Conservation (phyloP, 176 grass and related monocot species). For the Bromus sterilis region DNA sequence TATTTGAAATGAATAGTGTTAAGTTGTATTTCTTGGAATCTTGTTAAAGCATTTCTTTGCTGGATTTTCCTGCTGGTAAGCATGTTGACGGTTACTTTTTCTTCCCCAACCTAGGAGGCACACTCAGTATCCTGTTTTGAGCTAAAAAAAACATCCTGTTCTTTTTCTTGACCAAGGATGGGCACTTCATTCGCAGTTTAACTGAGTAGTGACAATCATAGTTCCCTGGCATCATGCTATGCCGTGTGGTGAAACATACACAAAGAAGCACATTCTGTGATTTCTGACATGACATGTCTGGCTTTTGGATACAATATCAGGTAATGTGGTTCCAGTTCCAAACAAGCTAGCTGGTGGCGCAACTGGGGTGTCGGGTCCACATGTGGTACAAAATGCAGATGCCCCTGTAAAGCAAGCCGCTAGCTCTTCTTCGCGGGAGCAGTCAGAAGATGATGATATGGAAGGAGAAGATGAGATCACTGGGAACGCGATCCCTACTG, state of each 20-base stretch:
- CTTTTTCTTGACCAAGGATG: background rate
- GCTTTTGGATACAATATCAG: conserved; percentile 21
- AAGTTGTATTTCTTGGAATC: background rate
- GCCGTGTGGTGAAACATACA: background rate
- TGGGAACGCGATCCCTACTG: conserved; percentile 55
- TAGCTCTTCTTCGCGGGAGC: conserved; percentile 69
- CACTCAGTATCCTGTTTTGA: background rate
- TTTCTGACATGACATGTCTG: conserved; percentile 4
- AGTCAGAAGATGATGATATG: conserved; percentile 81
- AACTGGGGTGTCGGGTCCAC: conserved; percentile 23
- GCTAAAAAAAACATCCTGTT: background rate
- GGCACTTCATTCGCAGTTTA: background rate
- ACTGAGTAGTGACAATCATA: background rate
- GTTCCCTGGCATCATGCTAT: background rate
- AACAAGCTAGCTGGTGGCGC: conserved; percentile 33
- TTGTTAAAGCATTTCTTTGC: background rate
- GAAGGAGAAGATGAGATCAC: conserved; percentile 74
- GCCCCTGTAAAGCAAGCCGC: conserved; percentile 57
- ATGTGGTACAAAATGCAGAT: conserved; percentile 47
- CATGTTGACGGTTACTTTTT: background rate
- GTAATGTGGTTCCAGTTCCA: conserved; percentile 39
- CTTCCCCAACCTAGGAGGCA: background rate
- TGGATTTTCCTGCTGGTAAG: background rate
- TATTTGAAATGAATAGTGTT: background rate
- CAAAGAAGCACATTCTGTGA: background rate